phyloP scores from a whole-genome alignment of 2,329 filamentous ascomycete species.

The Talaromyces sp. region DNA sequence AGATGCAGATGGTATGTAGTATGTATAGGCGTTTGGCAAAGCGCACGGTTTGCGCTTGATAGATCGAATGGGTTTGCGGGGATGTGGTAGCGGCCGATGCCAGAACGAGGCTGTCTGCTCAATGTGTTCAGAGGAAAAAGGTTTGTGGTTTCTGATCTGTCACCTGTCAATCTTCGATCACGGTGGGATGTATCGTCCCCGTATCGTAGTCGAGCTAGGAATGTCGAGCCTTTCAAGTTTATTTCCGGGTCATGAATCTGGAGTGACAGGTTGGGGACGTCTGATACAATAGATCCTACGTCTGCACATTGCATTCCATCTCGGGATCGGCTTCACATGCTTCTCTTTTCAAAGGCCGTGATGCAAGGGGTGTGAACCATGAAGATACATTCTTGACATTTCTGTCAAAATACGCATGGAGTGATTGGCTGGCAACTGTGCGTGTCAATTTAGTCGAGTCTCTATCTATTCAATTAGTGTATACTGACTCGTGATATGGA shows the following conservation, averaged over 20 bases:
- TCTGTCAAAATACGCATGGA: not conserved
- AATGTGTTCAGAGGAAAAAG: too few relatives aligned
- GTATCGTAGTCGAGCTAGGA: not conserved
- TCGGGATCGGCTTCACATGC: not conserved
- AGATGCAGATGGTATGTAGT: not conserved
- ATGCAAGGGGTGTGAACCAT: not conserved
- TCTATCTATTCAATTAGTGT: not conserved
- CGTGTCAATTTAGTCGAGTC: not conserved
- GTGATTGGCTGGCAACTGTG: not conserved
- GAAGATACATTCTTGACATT: not conserved
- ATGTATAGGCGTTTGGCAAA: not conserved
- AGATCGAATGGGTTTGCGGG: not conserved
- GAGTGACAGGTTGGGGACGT: too few relatives aligned
- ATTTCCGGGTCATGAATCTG: too few relatives aligned
- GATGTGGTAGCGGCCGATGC: not conserved
- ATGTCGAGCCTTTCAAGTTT: not conserved
- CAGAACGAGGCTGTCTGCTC: not conserved
- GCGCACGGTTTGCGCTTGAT: not conserved
- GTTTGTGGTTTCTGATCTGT: not conserved
- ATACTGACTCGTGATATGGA: not conserved
- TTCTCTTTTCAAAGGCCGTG: not conserved
- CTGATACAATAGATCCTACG: not conserved
- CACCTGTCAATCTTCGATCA: not conserved
- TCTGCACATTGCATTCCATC: not conserved
- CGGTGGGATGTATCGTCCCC: not conserved